Conservation (phyloP, 306 rosid genomes). For the Begonia fuchsioides region DNA sequence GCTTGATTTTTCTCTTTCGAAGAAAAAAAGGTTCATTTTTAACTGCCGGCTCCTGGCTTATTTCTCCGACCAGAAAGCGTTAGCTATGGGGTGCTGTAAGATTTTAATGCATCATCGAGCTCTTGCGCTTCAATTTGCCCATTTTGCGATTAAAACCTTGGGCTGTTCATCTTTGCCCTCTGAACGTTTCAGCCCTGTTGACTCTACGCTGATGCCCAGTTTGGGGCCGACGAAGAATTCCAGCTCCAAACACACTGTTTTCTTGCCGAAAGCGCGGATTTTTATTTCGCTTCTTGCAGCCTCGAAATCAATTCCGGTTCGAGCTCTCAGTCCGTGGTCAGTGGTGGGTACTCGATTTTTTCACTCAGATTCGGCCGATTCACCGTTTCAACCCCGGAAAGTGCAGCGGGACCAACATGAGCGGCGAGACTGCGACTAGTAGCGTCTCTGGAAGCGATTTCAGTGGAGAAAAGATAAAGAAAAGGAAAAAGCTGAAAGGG, state of each 20-base stretch:
- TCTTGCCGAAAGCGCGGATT: neutral
- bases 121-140: neutral
- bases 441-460: conserved; percentile 14
- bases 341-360: conserved; percentile 1
- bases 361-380: conserved; percentile 5
- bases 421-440: conserved; percentile 10
- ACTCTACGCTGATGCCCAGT: neutral
- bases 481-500: conserved; percentile 60
- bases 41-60: too few species aligned
- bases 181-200: conserved; percentile 2
- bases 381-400: neutral
- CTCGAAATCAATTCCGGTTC: neutral
- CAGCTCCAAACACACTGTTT: neutral
- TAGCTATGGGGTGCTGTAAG: neutral
- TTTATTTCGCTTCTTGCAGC: conserved; percentile 1
- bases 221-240: neutral
- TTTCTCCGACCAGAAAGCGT: too few species aligned
- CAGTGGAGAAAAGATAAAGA: conserved; percentile 31
- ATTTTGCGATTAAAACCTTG: neutral
- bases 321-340: neutral
- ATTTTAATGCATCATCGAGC: conserved; percentile 10
- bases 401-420: conserved; percentile 3
- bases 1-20: too few species aligned
- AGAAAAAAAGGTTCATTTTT: too few species aligned
- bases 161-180: neutral